Percentiles rank a stretch among this genome's conserved stretches.
These are phyloP conservation scores for Lanzia echinophila DNA, from an alignment of 2,329 filamentous ascomycete species.

Conservation along the genomic window DNA sequence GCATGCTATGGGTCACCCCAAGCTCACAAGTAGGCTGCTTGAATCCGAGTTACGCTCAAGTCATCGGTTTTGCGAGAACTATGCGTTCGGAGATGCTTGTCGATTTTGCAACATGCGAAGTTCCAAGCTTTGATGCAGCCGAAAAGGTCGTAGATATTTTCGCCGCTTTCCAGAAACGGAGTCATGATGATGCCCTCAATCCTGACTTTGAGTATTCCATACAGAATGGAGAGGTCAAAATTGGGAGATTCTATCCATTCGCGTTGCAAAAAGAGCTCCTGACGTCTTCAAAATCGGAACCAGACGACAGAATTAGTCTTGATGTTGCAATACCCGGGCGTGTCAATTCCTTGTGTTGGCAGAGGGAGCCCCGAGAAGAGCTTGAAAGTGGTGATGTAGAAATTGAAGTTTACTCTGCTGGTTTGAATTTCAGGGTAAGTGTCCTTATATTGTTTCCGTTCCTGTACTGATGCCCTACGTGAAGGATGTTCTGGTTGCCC, in stretches of 20 bases:
- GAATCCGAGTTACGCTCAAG: slow-evolving; percentile 29
- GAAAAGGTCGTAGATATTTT: background rate
- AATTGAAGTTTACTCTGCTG: slow-evolving; percentile 8
- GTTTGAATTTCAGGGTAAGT: slow-evolving; percentile 13
- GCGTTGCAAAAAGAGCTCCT: slow-evolving; percentile 6
- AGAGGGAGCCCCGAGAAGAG: too few relatives aligned
- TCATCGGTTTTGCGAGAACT: slow-evolving; percentile 30
- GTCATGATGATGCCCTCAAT: background rate
- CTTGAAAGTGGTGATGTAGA: slow-evolving; percentile 7
- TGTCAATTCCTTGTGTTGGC: background rate
- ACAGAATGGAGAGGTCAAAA: background rate
- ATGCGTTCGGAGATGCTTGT: slow-evolving; percentile 11
- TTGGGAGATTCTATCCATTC: background rate
- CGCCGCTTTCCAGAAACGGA: background rate
- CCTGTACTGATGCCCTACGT: background rate
- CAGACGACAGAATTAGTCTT: too few relatives aligned
- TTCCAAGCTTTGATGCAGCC: background rate
- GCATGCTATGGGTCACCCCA: slow-evolving; percentile 31
- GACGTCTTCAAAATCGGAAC: background rate
- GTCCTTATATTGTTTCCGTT: background rate
- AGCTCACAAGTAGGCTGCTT: slow-evolving; percentile 19
- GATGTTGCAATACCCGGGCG: too few relatives aligned
- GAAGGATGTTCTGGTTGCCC: slow-evolving; percentile 15
- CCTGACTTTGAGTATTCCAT: background rate
- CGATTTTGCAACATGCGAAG: slow-evolving; percentile 13